Evolutionary conservation across 163 green algal genomes (phyloP).

Genomic region (Prototheca cutis): DNA sequence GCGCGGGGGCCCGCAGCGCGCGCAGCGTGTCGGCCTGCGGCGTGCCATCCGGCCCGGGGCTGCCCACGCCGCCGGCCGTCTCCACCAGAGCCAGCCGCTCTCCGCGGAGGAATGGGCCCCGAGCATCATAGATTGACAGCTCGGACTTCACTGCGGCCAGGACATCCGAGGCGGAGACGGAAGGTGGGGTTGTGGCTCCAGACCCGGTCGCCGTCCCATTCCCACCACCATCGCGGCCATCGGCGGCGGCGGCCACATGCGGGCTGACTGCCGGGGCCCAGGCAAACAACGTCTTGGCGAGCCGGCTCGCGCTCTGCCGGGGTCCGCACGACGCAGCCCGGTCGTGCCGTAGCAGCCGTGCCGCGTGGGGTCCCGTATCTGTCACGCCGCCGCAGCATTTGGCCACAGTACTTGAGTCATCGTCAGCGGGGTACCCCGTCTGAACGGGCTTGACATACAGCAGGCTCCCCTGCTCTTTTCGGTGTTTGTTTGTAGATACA

Average conservation of each 20-base stretch:
- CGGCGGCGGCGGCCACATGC: constrained; percentile 56
- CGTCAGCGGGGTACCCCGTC: constrained; percentile 80
- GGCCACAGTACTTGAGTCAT: constrained; percentile 58
- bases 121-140: constrained; percentile 20
- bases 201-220: constrained; percentile 13
- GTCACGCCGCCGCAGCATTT: not conserved
- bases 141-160: constrained; percentile 6
- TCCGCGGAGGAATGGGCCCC: not conserved
- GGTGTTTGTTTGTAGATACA: not conserved
- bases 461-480: constrained; percentile 18
- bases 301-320: not conserved
- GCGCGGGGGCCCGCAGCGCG: constrained; percentile 58
- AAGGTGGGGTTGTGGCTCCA: not conserved
- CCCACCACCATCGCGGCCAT: constrained; percentile 37
- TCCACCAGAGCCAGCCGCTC: constrained; percentile 64
- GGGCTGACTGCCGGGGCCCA: constrained; percentile 69
- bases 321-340: not conserved
- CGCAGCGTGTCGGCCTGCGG: constrained; percentile 73
- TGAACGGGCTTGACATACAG: constrained; percentile 92
- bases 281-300: constrained; percentile 53
- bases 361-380: constrained; percentile 9
- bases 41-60: constrained; percentile 66
- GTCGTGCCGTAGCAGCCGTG: constrained; percentile 1
- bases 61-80: constrained; percentile 83
- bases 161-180: not conserved